These are phyloP conservation scores for Aplosporella prunicola DNA, from an alignment of 2,329 filamentous ascomycete genomes.

Conservation along the genomic window DNA sequence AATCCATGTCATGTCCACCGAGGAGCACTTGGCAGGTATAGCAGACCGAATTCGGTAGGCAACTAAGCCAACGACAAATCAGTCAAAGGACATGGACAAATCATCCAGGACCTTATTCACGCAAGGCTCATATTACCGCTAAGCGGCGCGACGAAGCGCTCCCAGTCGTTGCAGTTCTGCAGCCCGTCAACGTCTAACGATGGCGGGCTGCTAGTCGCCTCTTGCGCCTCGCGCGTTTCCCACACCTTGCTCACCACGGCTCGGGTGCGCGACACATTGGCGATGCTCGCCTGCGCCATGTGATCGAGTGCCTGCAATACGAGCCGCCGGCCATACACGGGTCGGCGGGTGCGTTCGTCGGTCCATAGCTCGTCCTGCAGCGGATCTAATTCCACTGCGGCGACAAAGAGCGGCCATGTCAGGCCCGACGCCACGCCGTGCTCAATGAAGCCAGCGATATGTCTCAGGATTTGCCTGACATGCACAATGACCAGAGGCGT, in stretches of 20 bases:
- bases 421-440: conserved; percentile 26
- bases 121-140: conserved; percentile 35
- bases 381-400: conserved; percentile 32
- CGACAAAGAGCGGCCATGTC: conserved; percentile 37
- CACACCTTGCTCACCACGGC: conserved; percentile 41
- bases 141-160: conserved; percentile 33
- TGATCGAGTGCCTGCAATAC: conserved; percentile 32
- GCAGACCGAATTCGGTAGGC: too few relatives aligned
- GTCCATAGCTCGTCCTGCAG: conserved; percentile 28
- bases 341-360: conserved; percentile 13
- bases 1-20: too few relatives aligned
- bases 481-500: conserved; percentile 20
- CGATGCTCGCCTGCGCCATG: conserved; percentile 30
- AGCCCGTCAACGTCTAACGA: conserved; percentile 14
- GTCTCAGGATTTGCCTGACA: conserved; percentile 28
- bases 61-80: too few relatives aligned
- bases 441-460: conserved; percentile 26
- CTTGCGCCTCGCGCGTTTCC: conserved; percentile 33
- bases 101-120: too few relatives aligned
- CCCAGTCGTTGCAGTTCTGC: conserved; percentile 31
- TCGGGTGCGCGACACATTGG: conserved; percentile 37
- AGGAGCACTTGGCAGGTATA: too few relatives aligned
- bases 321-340: conserved; percentile 28
- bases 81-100: too few relatives aligned
- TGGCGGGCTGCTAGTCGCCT: conserved; percentile 11